Conservation (phyloP, 352 stramenopile species). For the Phytophthora macrochlamydospora region DNA sequence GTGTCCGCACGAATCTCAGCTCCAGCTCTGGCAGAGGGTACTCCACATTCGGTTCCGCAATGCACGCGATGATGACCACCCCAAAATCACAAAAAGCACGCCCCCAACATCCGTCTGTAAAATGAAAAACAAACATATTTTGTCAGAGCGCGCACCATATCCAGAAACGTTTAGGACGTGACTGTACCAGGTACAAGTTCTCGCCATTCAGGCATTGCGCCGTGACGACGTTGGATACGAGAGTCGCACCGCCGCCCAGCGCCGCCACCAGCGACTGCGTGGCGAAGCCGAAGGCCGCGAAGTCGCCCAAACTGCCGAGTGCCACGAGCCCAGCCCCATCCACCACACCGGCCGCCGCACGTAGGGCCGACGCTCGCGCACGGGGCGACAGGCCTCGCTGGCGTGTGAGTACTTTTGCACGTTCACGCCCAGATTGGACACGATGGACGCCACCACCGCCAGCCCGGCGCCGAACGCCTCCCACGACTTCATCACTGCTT, state of each 20-base stretch:
- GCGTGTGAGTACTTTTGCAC: constrained; percentile 90
- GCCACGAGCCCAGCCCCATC: constrained; percentile 80
- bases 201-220: constrained; percentile 88
- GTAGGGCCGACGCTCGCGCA: constrained; percentile 70
- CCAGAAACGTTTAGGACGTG: too few relatives aligned
- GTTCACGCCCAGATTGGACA: constrained; percentile 92
- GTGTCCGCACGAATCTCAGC: constrained; percentile 75
- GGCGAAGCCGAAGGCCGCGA: constrained; percentile 89
- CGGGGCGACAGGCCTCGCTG: constrained; percentile 50
- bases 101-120: constrained; percentile 77
- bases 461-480: constrained; percentile 85
- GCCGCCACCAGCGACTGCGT: constrained; percentile 90
- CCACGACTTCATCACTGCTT: constrained; percentile 54
- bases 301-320: constrained; percentile 86
- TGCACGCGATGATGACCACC: constrained; percentile 89
- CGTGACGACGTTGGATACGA: constrained; percentile 89
- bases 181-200: constrained; percentile 57
- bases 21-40: constrained; percentile 88
- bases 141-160: too few relatives aligned
- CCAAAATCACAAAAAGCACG: constrained; percentile 87
- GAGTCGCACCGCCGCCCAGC: constrained; percentile 82
- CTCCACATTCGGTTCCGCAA: constrained; percentile 84
- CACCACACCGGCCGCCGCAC: constrained; percentile 89
- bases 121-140: constrained; percentile 6
- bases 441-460: constrained; percentile 76